Percentiles rank a stretch among this genome's conserved stretches.
These are phyloP conservation scores for Endothia cerciana DNA, from an alignment of 2,329 filamentous ascomycete species.

Conservation along the genomic window DNA sequence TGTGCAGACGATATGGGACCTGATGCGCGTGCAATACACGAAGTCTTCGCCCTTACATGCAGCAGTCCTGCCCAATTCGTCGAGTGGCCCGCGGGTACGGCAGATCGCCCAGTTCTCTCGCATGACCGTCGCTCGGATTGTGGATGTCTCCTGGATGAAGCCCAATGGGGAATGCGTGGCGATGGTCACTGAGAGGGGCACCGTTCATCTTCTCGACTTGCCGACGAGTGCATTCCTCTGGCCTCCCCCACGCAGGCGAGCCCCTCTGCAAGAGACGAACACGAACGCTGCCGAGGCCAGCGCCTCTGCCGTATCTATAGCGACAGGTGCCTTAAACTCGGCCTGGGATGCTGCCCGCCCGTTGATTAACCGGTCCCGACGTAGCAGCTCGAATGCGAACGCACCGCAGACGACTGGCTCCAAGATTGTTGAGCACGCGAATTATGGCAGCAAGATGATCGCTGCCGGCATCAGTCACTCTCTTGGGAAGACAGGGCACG, in stretches of 20 bases:
- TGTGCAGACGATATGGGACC: slow-evolving; percentile 79
- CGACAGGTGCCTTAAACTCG: slow-evolving; percentile 71
- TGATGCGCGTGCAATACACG: slow-evolving; percentile 68
- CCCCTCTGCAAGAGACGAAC: slow-evolving; percentile 47
- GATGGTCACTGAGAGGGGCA: slow-evolving; percentile 92
- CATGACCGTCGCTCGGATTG: slow-evolving; percentile 87
- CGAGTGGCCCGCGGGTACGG: slow-evolving; percentile 67
- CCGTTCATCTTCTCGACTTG: slow-evolving; percentile 88
- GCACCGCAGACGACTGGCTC: slow-evolving; percentile 44
- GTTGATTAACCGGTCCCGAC: slow-evolving; percentile 58
- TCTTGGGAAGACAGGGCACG: slow-evolving; percentile 72
- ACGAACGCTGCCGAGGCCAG: slow-evolving; percentile 53
- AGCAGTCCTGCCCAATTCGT: slow-evolving; percentile 44
- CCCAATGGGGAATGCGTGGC: slow-evolving; percentile 82
- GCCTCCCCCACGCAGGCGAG: slow-evolving; percentile 71
- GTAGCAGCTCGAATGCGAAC: slow-evolving; percentile 49
- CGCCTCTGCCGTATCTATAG: slow-evolving; percentile 66
- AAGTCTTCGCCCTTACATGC: slow-evolving; percentile 64
- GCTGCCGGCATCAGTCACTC: slow-evolving; percentile 76
- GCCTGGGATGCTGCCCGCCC: slow-evolving; percentile 71
- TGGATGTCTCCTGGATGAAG: slow-evolving; percentile 86
- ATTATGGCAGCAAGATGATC: slow-evolving; percentile 72
- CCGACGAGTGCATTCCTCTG: slow-evolving; percentile 82
- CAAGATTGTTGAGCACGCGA: slow-evolving; percentile 62
- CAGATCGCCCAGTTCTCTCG: slow-evolving; percentile 88